Evolutionary conservation across 1,284 basidiomycete genomes (phyloP).

Genomic region (Tilletia horrida): DNA sequence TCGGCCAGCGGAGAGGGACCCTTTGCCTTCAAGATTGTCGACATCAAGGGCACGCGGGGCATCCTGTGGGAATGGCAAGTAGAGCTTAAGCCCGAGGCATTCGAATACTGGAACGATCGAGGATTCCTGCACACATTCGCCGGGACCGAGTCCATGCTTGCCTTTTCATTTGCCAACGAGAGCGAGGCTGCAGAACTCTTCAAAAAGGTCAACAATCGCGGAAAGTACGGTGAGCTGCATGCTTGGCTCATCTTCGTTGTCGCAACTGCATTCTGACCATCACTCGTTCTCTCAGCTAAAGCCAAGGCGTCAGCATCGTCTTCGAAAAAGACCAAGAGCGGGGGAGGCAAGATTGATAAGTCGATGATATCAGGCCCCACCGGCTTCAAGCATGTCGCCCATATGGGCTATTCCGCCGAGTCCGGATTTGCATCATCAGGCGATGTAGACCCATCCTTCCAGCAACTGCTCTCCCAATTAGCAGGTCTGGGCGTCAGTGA

Average conservation of each 20-base stretch:
- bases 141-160: conserved; percentile 84
- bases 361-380: conserved; percentile 81
- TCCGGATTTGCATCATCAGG: conserved; percentile 74
- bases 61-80: conserved; percentile 71
- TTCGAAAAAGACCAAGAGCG: conserved; percentile 51
- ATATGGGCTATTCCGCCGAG: conserved; percentile 88
- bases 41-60: conserved; percentile 68
- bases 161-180: conserved; percentile 85
- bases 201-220: conserved; percentile 74
- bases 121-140: conserved; percentile 91
- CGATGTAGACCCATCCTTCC: conserved; percentile 91
- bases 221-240: conserved; percentile 65
- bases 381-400: conserved; percentile 80
- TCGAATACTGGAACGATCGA: conserved; percentile 72
- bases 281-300: conserved; percentile 57
- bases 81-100: conserved; percentile 11
- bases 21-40: conserved; percentile 48
- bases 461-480: conserved; percentile 70
- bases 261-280: background rate
- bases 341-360: conserved; percentile 72
- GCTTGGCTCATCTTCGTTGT: conserved; percentile 3
- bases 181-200: conserved; percentile 79
- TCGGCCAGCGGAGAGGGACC: conserved; percentile 24
- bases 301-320: conserved; percentile 61
- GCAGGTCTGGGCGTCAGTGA: conserved; percentile 65